Evolutionary conservation across 768 basidiomycete species (phyloP).

Genomic region (Phaeolepiota aurea): DNA sequence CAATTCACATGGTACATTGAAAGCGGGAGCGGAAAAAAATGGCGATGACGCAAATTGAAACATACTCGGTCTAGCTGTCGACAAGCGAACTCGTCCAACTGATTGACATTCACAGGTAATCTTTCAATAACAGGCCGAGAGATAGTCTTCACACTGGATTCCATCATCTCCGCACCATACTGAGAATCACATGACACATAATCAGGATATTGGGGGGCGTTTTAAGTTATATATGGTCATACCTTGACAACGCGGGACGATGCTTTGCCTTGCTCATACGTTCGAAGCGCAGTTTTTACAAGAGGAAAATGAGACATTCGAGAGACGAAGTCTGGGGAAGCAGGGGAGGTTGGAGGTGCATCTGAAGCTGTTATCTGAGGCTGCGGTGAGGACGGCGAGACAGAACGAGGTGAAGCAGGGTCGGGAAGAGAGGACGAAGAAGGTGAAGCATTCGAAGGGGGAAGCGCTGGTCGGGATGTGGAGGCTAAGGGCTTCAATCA

Average conservation of each 20-base stretch:
- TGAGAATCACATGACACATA: conserved; percentile 23
- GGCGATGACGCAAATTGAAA: conserved; percentile 8
- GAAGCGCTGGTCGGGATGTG: conserved; percentile 3
- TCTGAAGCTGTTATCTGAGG: neutral
- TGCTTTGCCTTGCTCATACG: conserved; percentile 79
- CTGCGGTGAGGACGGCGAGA: conserved; percentile 4
- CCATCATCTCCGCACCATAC: conserved; percentile 87
- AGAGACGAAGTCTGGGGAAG: conserved; percentile 26
- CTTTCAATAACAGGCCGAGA: conserved; percentile 77
- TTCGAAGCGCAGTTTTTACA: conserved; percentile 62
- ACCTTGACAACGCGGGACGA: conserved; percentile 84
- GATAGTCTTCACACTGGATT: conserved; percentile 73
- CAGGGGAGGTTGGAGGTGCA: conserved; percentile 8
- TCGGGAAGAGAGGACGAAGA: conserved; percentile 6
- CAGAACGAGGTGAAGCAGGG: conserved; percentile 3
- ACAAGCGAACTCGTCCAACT: conserved; percentile 83
- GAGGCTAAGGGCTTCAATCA: neutral
- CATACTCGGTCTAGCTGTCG: conserved; percentile 78
- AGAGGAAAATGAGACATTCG: conserved; percentile 65
- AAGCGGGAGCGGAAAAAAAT: no score
- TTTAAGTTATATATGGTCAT: no score
- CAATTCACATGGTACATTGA: no score
- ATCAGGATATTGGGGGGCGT: no score
- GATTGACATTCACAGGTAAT: conserved; percentile 63
- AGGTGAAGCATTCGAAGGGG: conserved; percentile 5